Conservation (phyloP, 2,329 filamentous ascomycete genomes). For the Stenocarpella maydis region DNA sequence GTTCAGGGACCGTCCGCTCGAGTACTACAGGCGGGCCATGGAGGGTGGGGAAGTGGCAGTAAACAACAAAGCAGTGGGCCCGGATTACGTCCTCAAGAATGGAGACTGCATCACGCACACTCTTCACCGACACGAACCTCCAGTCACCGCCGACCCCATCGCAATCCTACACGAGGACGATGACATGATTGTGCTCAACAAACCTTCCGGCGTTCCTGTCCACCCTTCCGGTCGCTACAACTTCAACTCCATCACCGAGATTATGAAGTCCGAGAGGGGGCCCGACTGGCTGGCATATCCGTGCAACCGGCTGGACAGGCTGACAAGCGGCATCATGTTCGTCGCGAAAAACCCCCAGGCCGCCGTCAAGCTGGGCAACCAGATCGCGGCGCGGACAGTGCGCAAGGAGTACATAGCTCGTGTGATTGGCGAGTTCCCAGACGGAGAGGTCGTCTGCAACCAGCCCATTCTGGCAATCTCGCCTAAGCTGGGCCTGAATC, state of each 20-base stretch:
- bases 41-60: constrained; percentile 79
- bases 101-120: constrained; percentile 93
- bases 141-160: constrained; percentile 82
- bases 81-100: constrained; percentile 79
- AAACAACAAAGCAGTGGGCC: constrained; percentile 75
- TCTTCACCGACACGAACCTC: constrained; percentile 93
- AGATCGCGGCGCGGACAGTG: constrained; percentile 83
- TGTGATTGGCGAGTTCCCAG: constrained; percentile 90
- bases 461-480: constrained; percentile 94
- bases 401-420: constrained; percentile 95
- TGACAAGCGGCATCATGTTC: constrained; percentile 98
- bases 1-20: constrained; percentile 85
- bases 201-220: constrained; percentile 92
- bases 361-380: constrained; percentile 77
- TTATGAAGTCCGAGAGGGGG: constrained; percentile 80
- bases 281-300: constrained; percentile 66
- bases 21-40: constrained; percentile 91
- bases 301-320: constrained; percentile 91
- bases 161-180: constrained; percentile 89
- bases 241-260: constrained; percentile 93
- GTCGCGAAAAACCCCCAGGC: constrained; percentile 86
- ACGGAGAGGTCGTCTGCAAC: constrained; percentile 89
- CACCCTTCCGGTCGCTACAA: constrained; percentile 96
- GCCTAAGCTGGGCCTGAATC: constrained; percentile 91
- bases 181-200: constrained; percentile 95